These are phyloP conservation scores for Syzygium jambos DNA, from an alignment of 345 rosid genomes.

Conservation along the genomic window DNA sequence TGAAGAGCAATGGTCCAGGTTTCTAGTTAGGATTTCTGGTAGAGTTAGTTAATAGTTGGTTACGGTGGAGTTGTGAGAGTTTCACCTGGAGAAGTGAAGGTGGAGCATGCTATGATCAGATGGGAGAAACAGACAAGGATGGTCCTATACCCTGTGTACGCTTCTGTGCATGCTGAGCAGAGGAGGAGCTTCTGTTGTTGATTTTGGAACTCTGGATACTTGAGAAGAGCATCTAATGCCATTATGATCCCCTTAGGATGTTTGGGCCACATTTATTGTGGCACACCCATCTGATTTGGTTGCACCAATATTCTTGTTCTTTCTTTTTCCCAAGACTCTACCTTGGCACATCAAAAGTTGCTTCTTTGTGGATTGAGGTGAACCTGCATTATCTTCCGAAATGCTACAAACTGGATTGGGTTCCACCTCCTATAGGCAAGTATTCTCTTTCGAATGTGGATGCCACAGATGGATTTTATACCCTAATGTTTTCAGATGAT, in stretches of 20 bases:
- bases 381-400: background rate
- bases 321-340: background rate
- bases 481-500: background rate
- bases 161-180: background rate
- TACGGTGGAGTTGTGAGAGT: background rate
- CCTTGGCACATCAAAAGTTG: background rate
- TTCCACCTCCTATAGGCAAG: background rate
- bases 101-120: background rate
- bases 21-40: background rate
- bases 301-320: background rate
- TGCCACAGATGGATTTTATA: background rate
- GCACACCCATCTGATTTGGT: background rate
- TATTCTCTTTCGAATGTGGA: background rate
- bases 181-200: background rate
- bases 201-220: background rate
- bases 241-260: background rate
- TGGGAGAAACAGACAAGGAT: background rate
- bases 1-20: background rate
- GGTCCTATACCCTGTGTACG: background rate
- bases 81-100: background rate
- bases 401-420: background rate
- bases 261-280: background rate
- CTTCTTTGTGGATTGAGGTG: background rate
- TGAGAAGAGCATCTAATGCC: background rate
- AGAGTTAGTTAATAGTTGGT: background rate